Evolutionary conservation across 768 basidiomycete genomes (phyloP).

Genomic region (Botryobasidium botryosum): DNA sequence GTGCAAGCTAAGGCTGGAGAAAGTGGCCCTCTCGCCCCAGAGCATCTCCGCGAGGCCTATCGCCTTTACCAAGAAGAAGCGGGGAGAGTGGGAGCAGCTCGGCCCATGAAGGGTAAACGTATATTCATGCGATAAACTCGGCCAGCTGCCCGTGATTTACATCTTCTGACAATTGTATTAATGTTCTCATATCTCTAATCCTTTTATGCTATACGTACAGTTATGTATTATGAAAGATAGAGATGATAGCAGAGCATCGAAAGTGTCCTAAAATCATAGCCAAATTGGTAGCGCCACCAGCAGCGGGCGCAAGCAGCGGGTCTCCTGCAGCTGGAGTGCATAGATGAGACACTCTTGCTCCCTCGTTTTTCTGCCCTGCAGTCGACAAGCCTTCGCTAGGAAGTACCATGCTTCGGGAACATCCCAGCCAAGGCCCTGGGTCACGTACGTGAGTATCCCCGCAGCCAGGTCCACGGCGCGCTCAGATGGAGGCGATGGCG

Average conservation of each 20-base stretch:
- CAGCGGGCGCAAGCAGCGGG: constrained; percentile 19
- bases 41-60: constrained; percentile 83
- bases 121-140: constrained; percentile 45
- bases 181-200: no score
- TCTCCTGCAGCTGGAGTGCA: constrained; percentile 36
- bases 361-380: constrained; percentile 51
- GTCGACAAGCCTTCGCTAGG: constrained; percentile 62
- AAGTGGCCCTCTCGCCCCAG: constrained; percentile 65
- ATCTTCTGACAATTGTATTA: background rate
- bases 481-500: constrained; percentile 12
- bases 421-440: constrained; percentile 74
- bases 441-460: constrained; percentile 57
- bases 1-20: constrained; percentile 60
- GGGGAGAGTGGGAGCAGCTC: constrained; percentile 62
- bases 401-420: constrained; percentile 91
- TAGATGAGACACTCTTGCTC: constrained; percentile 58
- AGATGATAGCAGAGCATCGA: no score
- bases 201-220: no score
- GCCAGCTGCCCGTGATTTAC: background rate
- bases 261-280: constrained; percentile 9
- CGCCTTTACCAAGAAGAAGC: constrained; percentile 65
- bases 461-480: constrained; percentile 56
- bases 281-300: constrained; percentile 17
- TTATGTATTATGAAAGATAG: no score
- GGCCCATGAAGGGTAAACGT: constrained; percentile 49